A percentile compares a stretch with the other conserved stretches of the same genome.
phyloP scores from a whole-genome alignment of 306 rosid genomes.

The Cicer judaicum region DNA sequence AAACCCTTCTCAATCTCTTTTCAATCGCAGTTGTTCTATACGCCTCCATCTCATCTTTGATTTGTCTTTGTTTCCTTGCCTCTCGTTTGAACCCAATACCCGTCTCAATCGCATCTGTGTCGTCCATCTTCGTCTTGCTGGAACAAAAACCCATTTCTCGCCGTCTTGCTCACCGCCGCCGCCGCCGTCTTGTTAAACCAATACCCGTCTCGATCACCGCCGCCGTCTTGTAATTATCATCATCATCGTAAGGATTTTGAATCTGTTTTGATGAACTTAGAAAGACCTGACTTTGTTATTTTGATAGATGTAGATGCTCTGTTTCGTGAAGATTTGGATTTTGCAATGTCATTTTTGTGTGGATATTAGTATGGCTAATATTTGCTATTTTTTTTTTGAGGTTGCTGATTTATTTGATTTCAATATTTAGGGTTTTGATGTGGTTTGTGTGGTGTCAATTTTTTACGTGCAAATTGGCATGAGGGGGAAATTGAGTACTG shows the following conservation, averaged over 20 bases:
- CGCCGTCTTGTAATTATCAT: background rate
- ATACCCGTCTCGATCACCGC: no score
- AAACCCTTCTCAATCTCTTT: no score
- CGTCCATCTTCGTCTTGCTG: no score
- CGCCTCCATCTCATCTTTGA: no score
- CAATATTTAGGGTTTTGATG: background rate
- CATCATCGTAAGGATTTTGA: background rate
- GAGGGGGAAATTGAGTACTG: conserved; percentile 5
- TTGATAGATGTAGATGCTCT: background rate
- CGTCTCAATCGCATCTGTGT: no score
- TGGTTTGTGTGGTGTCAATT: conserved; percentile 17
- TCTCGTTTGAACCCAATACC: no score
- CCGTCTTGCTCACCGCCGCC: no score
- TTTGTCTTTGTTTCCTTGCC: no score
- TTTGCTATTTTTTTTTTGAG: background rate
- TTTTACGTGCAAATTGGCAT: conserved; percentile 35
- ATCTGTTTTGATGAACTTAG: background rate
- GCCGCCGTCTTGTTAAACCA: no score
- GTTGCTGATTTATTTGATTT: conserved; percentile 33
- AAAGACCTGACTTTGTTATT: background rate
- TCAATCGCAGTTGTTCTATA: no score
- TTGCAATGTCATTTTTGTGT: background rate
- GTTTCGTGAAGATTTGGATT: conserved; percentile 9
- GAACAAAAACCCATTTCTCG: no score
- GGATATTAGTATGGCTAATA: background rate